A percentile compares a stretch with the other conserved stretches of the same genome.
phyloP scores from a whole-genome alignment of 371 early-diverging fungal species.

The Rhizopus arrhizus region DNA sequence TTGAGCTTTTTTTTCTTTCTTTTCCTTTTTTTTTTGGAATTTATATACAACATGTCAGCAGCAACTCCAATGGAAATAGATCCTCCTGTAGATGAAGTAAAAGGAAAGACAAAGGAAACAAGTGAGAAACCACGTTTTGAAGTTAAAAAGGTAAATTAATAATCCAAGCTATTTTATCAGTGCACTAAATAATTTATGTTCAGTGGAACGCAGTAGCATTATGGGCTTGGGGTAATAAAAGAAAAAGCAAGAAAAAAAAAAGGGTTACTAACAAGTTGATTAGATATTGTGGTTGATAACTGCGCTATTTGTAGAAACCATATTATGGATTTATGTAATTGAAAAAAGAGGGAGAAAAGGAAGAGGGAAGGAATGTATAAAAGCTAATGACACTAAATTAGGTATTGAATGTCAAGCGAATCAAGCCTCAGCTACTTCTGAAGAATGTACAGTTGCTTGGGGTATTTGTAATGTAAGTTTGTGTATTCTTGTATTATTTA shows the following conservation, averaged over 20 bases:
- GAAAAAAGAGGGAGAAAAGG: neutral
- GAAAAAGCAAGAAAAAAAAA: neutral
- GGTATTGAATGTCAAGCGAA: constrained; percentile 98
- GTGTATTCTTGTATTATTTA: neutral
- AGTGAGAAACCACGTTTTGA: constrained; percentile 86
- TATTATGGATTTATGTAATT: constrained; percentile 98
- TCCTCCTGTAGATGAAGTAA: constrained; percentile 36
- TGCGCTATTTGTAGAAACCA: constrained; percentile 99
- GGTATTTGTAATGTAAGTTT: constrained; percentile 94
- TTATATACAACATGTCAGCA: constrained; percentile 9
- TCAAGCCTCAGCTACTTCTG: constrained; percentile 88
- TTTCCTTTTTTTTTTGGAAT: neutral
- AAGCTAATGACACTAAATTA: constrained; percentile 25
- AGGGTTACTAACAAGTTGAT: constrained; percentile 23
- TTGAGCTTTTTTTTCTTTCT: neutral
- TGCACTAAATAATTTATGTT: constrained; percentile 7
- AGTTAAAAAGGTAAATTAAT: constrained; percentile 84
- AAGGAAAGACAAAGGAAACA: constrained; percentile 55
- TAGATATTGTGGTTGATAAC: constrained; percentile 99
- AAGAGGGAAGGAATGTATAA: neutral
- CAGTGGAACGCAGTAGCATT: constrained; percentile 98
- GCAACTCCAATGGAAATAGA: constrained; percentile 20
- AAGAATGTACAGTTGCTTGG: constrained; percentile 99
- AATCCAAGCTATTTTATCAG: neutral
- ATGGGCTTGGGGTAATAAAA: constrained; percentile 92